Percentiles rank a stretch among this genome's conserved stretches.
These are phyloP conservation scores for Exophiala bonariae DNA, from an alignment of 2,329 filamentous ascomycete genomes.

Conservation along the genomic window DNA sequence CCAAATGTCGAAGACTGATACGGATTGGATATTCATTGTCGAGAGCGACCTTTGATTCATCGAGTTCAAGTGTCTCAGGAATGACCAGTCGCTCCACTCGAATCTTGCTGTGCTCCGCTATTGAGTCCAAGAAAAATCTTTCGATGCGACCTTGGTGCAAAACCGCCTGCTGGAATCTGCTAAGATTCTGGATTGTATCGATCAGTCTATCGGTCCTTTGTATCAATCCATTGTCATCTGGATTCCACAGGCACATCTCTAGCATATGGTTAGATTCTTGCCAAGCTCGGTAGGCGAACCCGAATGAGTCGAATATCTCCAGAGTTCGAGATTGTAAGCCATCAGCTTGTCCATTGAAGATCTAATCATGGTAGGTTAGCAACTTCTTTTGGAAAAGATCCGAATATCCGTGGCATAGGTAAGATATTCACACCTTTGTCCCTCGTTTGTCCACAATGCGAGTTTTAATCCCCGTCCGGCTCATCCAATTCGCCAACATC, in stretches of 20 bases:
- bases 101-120: slow-evolving; percentile 45
- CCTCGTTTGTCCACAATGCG: slow-evolving; percentile 50
- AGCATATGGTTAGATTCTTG: slow-evolving; percentile 68
- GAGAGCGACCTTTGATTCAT: slow-evolving; percentile 49
- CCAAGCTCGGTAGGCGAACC: slow-evolving; percentile 63
- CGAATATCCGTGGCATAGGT: not conserved
- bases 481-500: slow-evolving; percentile 53
- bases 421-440: slow-evolving; percentile 34
- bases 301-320: slow-evolving; percentile 72
- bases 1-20: slow-evolving; percentile 58
- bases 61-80: slow-evolving; percentile 56
- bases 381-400: not conserved
- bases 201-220: slow-evolving; percentile 60
- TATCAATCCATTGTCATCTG: slow-evolving; percentile 57
- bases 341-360: slow-evolving; percentile 47
- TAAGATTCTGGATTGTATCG: slow-evolving; percentile 63
- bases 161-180: slow-evolving; percentile 64
- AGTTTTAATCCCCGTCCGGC: slow-evolving; percentile 48
- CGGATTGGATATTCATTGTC: slow-evolving; percentile 60
- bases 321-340: slow-evolving; percentile 66
- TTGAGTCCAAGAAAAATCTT: slow-evolving; percentile 63
- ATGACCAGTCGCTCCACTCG: slow-evolving; percentile 61
- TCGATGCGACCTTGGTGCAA: slow-evolving; percentile 73
- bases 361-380: slow-evolving; percentile 58
- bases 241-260: slow-evolving; percentile 63